A percentile compares a stretch with the other conserved stretches of the same genome.
These are phyloP conservation scores for Boletus vermiculosoides DNA, from an alignment of 768 basidiomycete species.

Conservation along the genomic window DNA sequence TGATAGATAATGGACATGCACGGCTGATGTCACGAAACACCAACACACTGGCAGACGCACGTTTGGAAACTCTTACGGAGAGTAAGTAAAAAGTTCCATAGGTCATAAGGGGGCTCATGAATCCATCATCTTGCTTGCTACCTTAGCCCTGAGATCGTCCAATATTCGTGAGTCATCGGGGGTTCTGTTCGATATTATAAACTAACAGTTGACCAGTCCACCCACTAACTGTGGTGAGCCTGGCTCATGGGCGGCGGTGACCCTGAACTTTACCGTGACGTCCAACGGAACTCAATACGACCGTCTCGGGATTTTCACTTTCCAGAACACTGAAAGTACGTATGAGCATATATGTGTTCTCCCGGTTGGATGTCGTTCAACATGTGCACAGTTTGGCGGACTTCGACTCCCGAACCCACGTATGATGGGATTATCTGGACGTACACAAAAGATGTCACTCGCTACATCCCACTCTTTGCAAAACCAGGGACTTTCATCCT, in stretches of 20 bases:
- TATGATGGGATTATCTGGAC: slow-evolving; percentile 75
- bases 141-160: slow-evolving; percentile 59
- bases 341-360: neutral
- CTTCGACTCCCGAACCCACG: slow-evolving; percentile 77
- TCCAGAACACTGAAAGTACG: slow-evolving; percentile 76
- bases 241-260: slow-evolving; percentile 74
- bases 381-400: slow-evolving; percentile 61
- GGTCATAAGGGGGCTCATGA: neutral
- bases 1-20: neutral
- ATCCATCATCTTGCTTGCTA: neutral
- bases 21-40: neutral
- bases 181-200: neutral
- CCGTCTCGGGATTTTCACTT: slow-evolving; percentile 68
- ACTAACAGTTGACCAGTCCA: slow-evolving; percentile 44
- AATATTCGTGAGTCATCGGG: slow-evolving; percentile 47
- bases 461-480: slow-evolving; percentile 68
- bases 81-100: slow-evolving; percentile 40
- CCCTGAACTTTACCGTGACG: slow-evolving; percentile 74
- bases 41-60: slow-evolving; percentile 47
- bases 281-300: slow-evolving; percentile 79
- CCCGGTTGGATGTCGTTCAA: neutral
- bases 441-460: slow-evolving; percentile 71
- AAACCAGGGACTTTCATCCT: slow-evolving; percentile 68
- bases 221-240: slow-evolving; percentile 67
- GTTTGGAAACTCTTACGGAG: slow-evolving; percentile 69